These are phyloP conservation scores for Epichloe gansuensis DNA, from an alignment of 2,329 filamentous ascomycete genomes.

Conservation along the genomic window DNA sequence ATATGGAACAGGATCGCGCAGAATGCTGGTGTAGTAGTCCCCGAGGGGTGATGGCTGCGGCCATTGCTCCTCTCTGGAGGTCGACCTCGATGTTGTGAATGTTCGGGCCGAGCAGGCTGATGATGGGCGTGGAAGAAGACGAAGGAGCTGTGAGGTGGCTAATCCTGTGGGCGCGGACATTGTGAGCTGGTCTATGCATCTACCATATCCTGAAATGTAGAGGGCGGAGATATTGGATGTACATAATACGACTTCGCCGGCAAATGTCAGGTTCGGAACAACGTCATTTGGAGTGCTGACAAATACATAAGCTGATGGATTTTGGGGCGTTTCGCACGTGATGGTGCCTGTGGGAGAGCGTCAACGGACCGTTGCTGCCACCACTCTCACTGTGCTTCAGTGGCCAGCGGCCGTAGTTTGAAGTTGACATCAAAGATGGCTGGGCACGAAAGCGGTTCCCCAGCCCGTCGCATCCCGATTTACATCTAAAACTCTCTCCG, in stretches of 20 bases:
- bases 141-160: constrained; percentile 19
- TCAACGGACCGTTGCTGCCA: background rate
- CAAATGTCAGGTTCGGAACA: background rate
- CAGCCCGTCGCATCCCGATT: background rate
- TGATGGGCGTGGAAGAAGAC: constrained; percentile 14
- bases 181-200: background rate
- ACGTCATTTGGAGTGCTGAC: constrained; percentile 1
- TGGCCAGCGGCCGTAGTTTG: too few species aligned
- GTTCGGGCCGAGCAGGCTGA: constrained; percentile 10
- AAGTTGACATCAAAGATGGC: too few species aligned
- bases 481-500: background rate
- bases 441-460: background rate
- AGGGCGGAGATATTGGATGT: background rate
- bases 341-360: background rate
- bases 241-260: background rate
- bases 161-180: constrained; percentile 22
- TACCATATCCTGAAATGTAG: background rate
- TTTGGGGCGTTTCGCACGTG: background rate
- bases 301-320: background rate
- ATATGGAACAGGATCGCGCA: constrained; percentile 33
- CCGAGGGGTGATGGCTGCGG: constrained; percentile 37
- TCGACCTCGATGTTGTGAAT: constrained; percentile 16
- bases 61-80: constrained; percentile 16
- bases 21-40: constrained; percentile 46
- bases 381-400: too few species aligned